Evolutionary conservation across 108 stramenopile species (phyloP).

Genomic region (Fistulifera solaris): DNA sequence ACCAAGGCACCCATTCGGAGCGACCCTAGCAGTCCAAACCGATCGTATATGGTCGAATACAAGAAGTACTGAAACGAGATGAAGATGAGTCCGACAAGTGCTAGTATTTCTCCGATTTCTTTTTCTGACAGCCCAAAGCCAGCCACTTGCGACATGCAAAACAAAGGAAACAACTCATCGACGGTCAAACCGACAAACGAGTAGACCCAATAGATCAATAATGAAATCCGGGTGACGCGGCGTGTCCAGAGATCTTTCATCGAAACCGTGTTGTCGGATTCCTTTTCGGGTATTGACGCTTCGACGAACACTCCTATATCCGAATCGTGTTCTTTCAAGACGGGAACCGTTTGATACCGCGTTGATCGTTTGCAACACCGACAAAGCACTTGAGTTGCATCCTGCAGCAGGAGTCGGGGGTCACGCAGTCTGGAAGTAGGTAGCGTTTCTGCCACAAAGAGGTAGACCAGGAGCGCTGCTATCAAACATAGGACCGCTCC

Average conservation of each 20-base stretch:
- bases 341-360: neutral
- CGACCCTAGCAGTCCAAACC: constrained; percentile 36
- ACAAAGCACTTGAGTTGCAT: neutral
- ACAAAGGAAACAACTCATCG: constrained; percentile 62
- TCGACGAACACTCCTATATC: neutral
- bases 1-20: neutral
- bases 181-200: constrained; percentile 41
- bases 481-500: constrained; percentile 29
- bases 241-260: too few species aligned
- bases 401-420: neutral
- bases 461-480: constrained; percentile 16
- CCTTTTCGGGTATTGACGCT: too few species aligned
- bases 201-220: constrained; percentile 43
- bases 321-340: neutral
- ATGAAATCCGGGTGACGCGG: neutral
- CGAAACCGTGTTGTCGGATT: too few species aligned
- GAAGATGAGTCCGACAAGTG: constrained; percentile 42
- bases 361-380: neutral
- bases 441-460: constrained; percentile 45
- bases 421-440: constrained; percentile 11
- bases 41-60: constrained; percentile 24
- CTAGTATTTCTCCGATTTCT: constrained; percentile 50
- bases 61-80: constrained; percentile 36
- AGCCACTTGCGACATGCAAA: constrained; percentile 42
- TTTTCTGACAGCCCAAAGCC: constrained; percentile 51